Conservation (phyloP, 129 eudicot genomes). For the Scalesia atractyloides region DNA sequence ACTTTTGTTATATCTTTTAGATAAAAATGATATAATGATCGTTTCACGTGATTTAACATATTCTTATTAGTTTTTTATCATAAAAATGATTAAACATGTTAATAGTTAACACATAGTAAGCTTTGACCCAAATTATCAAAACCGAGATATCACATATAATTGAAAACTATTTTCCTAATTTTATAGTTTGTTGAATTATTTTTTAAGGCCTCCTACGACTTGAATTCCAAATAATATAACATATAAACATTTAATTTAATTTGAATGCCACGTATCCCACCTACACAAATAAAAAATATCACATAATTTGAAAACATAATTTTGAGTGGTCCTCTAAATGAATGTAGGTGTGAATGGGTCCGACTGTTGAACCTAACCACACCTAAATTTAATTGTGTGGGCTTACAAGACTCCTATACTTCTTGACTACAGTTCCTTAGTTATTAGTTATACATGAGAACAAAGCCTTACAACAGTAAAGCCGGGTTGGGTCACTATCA, state of each 20-base stretch:
- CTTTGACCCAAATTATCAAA: too few relatives aligned
- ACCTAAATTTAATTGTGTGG: slow-evolving; percentile 18
- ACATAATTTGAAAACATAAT: not conserved
- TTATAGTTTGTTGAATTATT: not conserved
- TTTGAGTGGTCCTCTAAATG: slow-evolving; percentile 7
- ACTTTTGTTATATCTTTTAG: too few relatives aligned
- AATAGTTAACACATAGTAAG: too few relatives aligned
- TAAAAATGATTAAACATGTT: too few relatives aligned
- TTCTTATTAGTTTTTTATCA: too few relatives aligned
- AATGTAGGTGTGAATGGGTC: slow-evolving; percentile 24
- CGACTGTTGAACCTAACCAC: slow-evolving; percentile 25
- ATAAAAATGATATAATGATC: too few relatives aligned
- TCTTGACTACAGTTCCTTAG: not conserved
- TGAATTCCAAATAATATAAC: not conserved
- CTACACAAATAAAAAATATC: not conserved
- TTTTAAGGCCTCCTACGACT: not conserved
- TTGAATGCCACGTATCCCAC: slow-evolving; percentile 13
- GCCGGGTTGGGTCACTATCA: too few relatives aligned
- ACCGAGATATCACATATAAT: too few relatives aligned
- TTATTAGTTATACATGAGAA: too few relatives aligned
- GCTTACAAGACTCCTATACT: not conserved
- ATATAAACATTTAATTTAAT: not conserved
- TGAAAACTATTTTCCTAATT: not conserved
- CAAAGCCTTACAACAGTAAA: too few relatives aligned
- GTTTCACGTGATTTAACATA: too few relatives aligned